phyloP scores from a whole-genome alignment of 495 filamentous ascomycete species.

The Neurospora africana region DNA sequence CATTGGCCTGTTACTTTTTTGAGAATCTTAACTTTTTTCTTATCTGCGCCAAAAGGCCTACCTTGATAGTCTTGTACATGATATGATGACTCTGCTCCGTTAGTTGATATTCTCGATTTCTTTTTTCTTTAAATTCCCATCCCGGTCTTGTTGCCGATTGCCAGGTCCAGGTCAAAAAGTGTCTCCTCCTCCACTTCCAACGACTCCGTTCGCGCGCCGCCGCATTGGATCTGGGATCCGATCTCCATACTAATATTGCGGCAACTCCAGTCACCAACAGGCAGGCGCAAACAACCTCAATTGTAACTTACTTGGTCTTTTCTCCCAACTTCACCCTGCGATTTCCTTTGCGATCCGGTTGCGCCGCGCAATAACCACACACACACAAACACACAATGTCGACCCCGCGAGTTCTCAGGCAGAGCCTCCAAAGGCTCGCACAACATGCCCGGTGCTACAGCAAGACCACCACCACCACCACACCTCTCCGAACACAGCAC shows the following conservation, averaged over 20 bases:
- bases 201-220: neutral
- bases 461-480: conserved; percentile 3
- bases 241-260: neutral
- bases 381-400: conserved; percentile 12
- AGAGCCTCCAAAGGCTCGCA: conserved; percentile 13
- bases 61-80: neutral
- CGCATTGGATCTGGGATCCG: neutral
- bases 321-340: neutral
- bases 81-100: neutral
- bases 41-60: neutral
- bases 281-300: too few relatives aligned
- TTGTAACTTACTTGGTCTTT: too few relatives aligned
- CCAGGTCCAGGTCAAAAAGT: neutral
- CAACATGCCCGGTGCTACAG: conserved; percentile 16
- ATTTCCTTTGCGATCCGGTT: neutral
- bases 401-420: conserved; percentile 9
- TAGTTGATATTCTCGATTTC: neutral
- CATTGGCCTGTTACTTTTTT: neutral
- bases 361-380: neutral
- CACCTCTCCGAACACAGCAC: neutral
- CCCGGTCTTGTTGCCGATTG: neutral
- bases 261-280: neutral
- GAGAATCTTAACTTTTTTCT: neutral
- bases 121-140: neutral
- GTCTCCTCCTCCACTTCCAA: neutral